Base-by-base conservation (phyloP, 768 basidiomycete species). In the Lyophyllum shimeji region DNA sequence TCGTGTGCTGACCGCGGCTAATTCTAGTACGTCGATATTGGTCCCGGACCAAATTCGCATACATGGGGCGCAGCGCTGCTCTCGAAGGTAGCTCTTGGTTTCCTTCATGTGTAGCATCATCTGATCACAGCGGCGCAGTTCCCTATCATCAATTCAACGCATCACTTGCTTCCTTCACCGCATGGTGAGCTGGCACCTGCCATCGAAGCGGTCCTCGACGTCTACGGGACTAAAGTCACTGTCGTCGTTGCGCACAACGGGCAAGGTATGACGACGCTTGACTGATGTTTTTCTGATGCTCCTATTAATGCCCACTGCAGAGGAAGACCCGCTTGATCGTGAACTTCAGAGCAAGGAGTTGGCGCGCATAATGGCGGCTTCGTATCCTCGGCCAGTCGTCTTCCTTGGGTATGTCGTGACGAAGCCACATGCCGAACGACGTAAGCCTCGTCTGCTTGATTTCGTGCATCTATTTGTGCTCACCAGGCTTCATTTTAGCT, bases 201-300 rank as follows among this genome's bases (percentile, higher is more conserved):
- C 1, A 95, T 95, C 29, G 89, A 93, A 69, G 93, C 93, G 2
- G 79, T 90, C 2, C 73, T 95, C 13, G 88, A 94, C 50, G 76
- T 93, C 7, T 88, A 85, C 60, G 92, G 93, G 0, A 86, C 85
- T 0, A 79, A 82, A 50, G 82, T 95, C 17, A 86, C 86, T 5
- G 91, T 95, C 0, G 76, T 95, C n/a, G 89, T 95, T 9, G 80
- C 91, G 0, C 94, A 96, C 61, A 95, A 96, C 66, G 94, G 94
- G 6, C 94, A 96, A 80, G 90, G 90, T 88, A 58, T 2, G 24
- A 43, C 3, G 17, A n/a, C 9, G 39, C 18, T 29, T 29, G 23
- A 3, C 13, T 18, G 40, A 1, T 1, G 37, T 13, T 6, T 34
- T 21, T 24, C 2, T 7, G 51, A 9, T 45, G 24, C 27, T 46